Conservation (phyloP, 495 filamentous ascomycete species). For the Aspergillus hancockii region DNA sequence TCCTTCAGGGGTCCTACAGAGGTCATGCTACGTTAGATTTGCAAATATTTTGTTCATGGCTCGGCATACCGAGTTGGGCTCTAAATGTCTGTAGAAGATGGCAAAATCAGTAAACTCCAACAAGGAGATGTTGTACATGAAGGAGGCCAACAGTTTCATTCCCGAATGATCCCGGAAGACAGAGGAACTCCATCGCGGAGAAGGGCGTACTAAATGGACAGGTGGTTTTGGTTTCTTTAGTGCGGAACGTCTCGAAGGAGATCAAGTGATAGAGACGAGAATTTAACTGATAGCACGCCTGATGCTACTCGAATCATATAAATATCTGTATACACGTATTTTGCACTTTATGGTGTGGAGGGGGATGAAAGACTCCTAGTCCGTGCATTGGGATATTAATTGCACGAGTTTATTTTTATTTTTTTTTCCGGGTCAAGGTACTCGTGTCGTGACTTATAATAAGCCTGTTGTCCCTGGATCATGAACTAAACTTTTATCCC, state of each 20-base stretch:
- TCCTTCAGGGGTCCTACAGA: conserved; percentile 23
- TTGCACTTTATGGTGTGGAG: no score
- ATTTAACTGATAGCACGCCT: no score
- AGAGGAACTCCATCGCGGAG: conserved; percentile 30
- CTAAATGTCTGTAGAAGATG: conserved; percentile 19
- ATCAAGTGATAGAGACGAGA: not conserved
- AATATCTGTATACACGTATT: no score
- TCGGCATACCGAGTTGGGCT: conserved; percentile 28
- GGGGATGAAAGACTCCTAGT: no score
- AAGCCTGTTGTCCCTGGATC: not conserved
- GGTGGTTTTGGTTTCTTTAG: no score
- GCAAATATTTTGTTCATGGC: not conserved
- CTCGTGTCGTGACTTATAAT: not conserved
- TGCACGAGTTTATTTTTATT: not conserved
- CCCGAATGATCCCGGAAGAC: conserved; percentile 29
- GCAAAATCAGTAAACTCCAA: not conserved
- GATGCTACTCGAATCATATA: no score
- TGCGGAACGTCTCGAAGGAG: not conserved
- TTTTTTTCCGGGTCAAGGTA: not conserved
- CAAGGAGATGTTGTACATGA: not conserved
- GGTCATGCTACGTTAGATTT: not conserved
- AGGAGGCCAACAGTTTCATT: conserved; percentile 24
- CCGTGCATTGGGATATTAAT: not conserved
- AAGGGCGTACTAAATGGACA: no score
- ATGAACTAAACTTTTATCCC: not conserved